Base-by-base conservation (phyloP, 2,329 filamentous ascomycete genomes). In the Cytospora piceicola region DNA sequence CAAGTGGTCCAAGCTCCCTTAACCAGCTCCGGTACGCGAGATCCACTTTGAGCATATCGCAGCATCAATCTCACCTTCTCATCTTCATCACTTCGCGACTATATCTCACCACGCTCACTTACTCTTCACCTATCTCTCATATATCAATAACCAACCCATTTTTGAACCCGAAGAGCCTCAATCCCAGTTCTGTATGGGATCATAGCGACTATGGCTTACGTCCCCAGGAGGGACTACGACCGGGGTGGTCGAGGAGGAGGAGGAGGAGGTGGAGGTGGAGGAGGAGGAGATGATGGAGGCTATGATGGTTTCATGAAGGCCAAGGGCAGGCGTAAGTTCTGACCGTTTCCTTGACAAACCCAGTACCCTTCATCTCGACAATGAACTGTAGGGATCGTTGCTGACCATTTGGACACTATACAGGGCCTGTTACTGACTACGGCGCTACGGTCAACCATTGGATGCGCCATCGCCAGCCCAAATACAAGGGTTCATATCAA, bases 361-460 rank as follows among this genome's bases (percentile, higher is more conserved):
- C 36, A 51, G 65, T 61, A 59, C 15, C 64, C 4, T 34, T 34
- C 56, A 67, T 66, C 24, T 42, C 9, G 39, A 17, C 58, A 57
- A 68, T 63, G 54, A 20, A 58, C 17, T 64, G 49, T n/a, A 12
- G 30, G 42, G 51, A 14, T 49, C n/a, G 22, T 4, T 51, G 61
- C 61, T 63, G 42, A 63, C 27, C 17, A 39, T 17, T 15, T 49
- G 30, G 42, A 49, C 20, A 56, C 53, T 56, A 60, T 71, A 63
- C 68, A 96, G 93, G 93, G 69, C 91, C 93, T 54, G 92, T 96
- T 17, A 97, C 94, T 54, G 94, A 97, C 78, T 97, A 97, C 84
- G 91, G 93, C 73, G 90, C 94, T 29, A 95, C 93, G 12, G 86
- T 96, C 76, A 89, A 91, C 61, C 92, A 96, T 77, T 99, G 93